Conservation (phyloP, 768 basidiomycete species). For the Calocybe cyanea region DNA sequence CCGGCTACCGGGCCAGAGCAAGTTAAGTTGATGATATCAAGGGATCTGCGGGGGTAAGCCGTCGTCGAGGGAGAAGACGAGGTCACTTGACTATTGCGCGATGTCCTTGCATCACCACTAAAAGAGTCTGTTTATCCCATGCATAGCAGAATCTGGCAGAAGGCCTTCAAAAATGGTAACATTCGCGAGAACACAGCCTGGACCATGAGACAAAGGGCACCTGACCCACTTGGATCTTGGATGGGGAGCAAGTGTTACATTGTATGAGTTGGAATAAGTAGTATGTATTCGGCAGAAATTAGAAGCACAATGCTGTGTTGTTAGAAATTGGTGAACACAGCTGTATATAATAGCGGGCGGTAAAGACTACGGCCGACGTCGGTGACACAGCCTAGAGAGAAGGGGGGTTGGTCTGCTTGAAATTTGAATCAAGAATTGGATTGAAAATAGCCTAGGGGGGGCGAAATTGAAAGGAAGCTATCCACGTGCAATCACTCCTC, state of each 20-base stretch:
- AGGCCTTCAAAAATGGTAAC: constrained; percentile 8
- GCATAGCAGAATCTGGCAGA: too few species aligned
- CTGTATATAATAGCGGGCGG: too few species aligned
- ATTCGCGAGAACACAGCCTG: constrained; percentile 3
- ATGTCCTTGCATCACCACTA: constrained; percentile 2
- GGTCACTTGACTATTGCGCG: constrained; percentile 10
- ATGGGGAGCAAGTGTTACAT: too few species aligned
- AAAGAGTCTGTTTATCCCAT: constrained; percentile 1
- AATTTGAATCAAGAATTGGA: neutral
- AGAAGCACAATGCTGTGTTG: too few species aligned
- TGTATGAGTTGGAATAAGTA: too few species aligned
- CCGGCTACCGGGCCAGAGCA: neutral
- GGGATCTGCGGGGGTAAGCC: constrained; percentile 5
- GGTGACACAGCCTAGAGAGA: neutral
- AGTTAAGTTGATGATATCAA: neutral
- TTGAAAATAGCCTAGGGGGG: neutral
- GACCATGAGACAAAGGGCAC: constrained; percentile 5
- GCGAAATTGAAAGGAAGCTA: neutral
- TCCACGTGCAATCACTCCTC: constrained; percentile 16
- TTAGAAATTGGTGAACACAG: too few species aligned
- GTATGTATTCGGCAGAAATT: too few species aligned
- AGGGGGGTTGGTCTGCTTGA: neutral
- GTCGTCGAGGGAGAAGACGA: constrained; percentile 1
- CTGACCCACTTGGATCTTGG: too few species aligned
- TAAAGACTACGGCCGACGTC: too few species aligned